Conservation (phyloP, 106 monocot genomes). For the Allium sativum region DNA sequence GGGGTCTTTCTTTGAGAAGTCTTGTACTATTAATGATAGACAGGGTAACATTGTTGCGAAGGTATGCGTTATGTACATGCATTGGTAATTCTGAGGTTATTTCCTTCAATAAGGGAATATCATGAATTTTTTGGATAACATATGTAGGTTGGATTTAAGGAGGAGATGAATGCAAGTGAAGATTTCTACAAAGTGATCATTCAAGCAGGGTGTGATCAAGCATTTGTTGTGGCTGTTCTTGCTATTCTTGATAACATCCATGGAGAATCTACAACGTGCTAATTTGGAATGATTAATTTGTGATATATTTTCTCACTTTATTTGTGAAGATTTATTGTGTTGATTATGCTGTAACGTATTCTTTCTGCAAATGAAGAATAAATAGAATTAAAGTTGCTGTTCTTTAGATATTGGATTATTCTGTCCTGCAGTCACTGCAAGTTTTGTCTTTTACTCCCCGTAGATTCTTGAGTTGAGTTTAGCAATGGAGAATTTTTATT, state of each 20-base stretch:
- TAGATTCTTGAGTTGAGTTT: too few relatives aligned
- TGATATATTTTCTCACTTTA: not conserved
- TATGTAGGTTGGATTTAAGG: slow-evolving; percentile 2
- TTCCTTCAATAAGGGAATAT: too few relatives aligned
- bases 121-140: too few relatives aligned
- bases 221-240: slow-evolving; percentile 18
- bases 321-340: not conserved
- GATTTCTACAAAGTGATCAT: slow-evolving; percentile 13
- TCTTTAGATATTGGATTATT: too few relatives aligned
- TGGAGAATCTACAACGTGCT: slow-evolving; percentile 21
- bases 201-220: slow-evolving; percentile 17
- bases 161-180: not conserved
- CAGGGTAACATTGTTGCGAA: slow-evolving; percentile 42
- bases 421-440: too few relatives aligned
- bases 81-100: not conserved
- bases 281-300: not conserved
- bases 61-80: slow-evolving; percentile 16
- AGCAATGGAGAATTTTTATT: too few relatives aligned
- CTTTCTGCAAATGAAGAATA: not conserved
- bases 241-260: slow-evolving; percentile 18
- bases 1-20: slow-evolving; percentile 50
- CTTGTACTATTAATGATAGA: slow-evolving; percentile 41
- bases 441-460: too few relatives aligned
- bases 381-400: too few relatives aligned
- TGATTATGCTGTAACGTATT: not conserved